Evolutionary conservation across 305 asterid species (phyloP), one percentile per base, ranked within the genome.

Genomic region (Ajuga reptans): DNA sequence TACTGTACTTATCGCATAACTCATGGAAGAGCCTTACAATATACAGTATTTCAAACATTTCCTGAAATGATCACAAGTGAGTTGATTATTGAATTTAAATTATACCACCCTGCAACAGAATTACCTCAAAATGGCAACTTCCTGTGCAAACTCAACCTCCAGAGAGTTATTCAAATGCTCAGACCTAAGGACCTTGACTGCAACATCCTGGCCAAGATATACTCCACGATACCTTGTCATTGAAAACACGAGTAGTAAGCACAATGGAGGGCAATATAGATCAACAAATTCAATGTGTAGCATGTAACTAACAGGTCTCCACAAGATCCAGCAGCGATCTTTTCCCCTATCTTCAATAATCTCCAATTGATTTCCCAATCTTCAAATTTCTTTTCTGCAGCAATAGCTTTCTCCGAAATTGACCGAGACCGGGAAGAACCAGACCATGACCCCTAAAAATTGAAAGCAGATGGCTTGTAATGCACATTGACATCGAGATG

Each of bases 281-380:
- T 34, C 47, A 53, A 64, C 36, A 53, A 56, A 66, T 50, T 66
- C 43, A 42, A 29, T 34, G 67, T 52, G 52, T 71, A 60, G 74
- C 12, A 56, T 64, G 62, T 66, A 73, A 89, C 97, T 81, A 74
- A 93, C 99, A 90, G 77, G 70, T 87, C 90, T 69, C 92, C 95
- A 64, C 91, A 89, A 77, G 97, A 90, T 63, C 99, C 99, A 58
- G 86, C 88, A 72, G 94, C 96, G 4, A 89, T 83, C 84, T 79
- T 89, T 73, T 86, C 92, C 77, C 89, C 94, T 1, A 86, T 80
- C 80, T 85, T 86, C 88, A 93, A 79, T 66, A 79, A 77, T 77
- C 89, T 84, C 84, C 87, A 79, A 75, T 91, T 91, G 31, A 91
- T 82, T 81, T 86, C 91, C 92, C 91, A 86, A 64, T 81, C 87